These are phyloP conservation scores for Parasitella parasitica DNA, from an alignment of 371 early-diverging fungal species.

Conservation along the genomic window DNA sequence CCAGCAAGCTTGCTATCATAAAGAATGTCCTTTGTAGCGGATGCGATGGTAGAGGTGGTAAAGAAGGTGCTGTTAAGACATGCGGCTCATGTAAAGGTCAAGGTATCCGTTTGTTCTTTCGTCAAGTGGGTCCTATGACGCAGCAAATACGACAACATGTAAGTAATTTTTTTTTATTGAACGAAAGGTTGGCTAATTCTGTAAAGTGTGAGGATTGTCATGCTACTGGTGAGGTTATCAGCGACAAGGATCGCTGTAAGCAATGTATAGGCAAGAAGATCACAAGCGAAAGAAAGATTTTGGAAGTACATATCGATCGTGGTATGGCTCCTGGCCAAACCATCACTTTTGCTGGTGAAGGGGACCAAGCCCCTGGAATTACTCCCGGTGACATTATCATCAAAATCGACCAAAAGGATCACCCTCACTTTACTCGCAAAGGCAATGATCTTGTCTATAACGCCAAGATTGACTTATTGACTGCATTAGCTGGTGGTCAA, in stretches of 20 bases:
- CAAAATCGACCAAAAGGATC: constrained; percentile 86
- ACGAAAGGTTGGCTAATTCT: not conserved
- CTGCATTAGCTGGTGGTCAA: constrained; percentile 94
- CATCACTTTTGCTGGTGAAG: constrained; percentile 89
- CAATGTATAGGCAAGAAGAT: constrained; percentile 89
- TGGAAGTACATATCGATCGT: constrained; percentile 85
- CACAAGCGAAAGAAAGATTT: constrained; percentile 73
- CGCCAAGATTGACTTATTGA: constrained; percentile 86
- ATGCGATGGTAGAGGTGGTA: constrained; percentile 84
- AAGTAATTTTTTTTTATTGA: not conserved
- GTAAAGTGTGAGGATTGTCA: constrained; percentile 78
- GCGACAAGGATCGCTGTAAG: constrained; percentile 87
- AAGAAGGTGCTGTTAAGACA: constrained; percentile 64
- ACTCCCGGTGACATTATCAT: constrained; percentile 87
- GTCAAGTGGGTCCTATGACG: too few species aligned
- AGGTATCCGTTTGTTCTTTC: constrained; percentile 85
- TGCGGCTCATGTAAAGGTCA: constrained; percentile 82
- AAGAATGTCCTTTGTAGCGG: constrained; percentile 81
- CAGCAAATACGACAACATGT: constrained; percentile 90
- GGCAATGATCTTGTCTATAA: constrained; percentile 86
- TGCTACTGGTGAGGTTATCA: constrained; percentile 88
- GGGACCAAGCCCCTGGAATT: constrained; percentile 80
- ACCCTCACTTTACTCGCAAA: constrained; percentile 79
- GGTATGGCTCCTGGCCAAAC: constrained; percentile 96
- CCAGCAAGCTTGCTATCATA: constrained; percentile 86